These are phyloP conservation scores for Stagonosporopsis cucurbitacearum DNA, from an alignment of 2,329 filamentous ascomycete genomes.

Conservation along the genomic window DNA sequence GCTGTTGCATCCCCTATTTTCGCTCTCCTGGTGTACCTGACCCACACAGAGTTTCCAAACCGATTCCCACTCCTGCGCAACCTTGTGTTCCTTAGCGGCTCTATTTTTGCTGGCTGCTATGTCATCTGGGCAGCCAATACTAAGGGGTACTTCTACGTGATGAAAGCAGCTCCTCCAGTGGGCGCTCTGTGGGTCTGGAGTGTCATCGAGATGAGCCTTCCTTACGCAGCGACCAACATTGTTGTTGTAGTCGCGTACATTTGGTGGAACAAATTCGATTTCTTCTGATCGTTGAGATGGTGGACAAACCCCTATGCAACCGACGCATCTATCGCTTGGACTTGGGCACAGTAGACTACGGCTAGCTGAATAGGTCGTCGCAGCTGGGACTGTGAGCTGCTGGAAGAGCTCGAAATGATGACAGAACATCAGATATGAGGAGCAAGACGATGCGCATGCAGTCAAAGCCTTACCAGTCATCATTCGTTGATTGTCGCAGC, in stretches of 20 bases:
- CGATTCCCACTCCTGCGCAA: conserved; percentile 56
- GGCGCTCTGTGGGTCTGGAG: conserved; percentile 94
- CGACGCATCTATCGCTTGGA: too few relatives aligned
- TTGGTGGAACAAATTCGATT: conserved; percentile 62
- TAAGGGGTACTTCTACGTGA: conserved; percentile 81
- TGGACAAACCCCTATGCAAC: neutral
- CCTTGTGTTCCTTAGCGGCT: conserved; percentile 67
- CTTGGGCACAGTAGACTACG: neutral
- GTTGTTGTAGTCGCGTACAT: conserved; percentile 59
- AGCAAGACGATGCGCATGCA: neutral
- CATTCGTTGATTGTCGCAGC: neutral
- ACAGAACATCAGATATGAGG: neutral
- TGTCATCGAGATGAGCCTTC: conserved; percentile 81
- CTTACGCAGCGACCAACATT: conserved; percentile 66
- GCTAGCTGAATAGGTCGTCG: neutral
- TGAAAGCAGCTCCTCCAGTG: conserved; percentile 89
- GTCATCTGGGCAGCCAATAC: conserved; percentile 82
- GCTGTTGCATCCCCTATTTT: conserved; percentile 54
- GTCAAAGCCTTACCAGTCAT: neutral
- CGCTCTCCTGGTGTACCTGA: conserved; percentile 53
- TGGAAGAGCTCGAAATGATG: too few relatives aligned
- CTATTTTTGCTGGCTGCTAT: conserved; percentile 73
- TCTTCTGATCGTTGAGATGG: conserved; percentile 43
- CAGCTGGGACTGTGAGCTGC: too few relatives aligned
- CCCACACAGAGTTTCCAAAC: conserved; percentile 50